Evolutionary conservation across 306 rosid species (phyloP).

Genomic region (Herpetospermum pedunculosum): DNA sequence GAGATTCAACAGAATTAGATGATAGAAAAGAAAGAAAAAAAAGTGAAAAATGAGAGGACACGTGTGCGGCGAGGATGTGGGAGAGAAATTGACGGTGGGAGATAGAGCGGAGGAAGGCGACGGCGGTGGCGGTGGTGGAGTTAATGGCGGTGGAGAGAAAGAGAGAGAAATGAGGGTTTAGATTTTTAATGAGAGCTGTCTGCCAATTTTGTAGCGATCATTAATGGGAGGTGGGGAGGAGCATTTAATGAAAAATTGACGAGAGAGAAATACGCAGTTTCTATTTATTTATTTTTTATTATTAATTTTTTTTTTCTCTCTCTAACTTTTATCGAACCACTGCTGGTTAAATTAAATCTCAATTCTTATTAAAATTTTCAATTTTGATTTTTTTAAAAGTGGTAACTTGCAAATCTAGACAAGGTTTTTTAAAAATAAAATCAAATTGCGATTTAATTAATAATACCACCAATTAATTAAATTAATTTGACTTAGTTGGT

Average conservation of each 20-base stretch:
- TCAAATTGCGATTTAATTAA: too few species aligned
- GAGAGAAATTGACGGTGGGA: conserved; percentile 23
- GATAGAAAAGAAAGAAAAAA: neutral
- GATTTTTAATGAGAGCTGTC: conserved; percentile 19
- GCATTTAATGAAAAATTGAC: conserved; percentile 29
- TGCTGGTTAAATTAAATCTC: neutral
- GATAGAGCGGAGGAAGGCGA: conserved; percentile 11
- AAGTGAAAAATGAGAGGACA: conserved; percentile 10
- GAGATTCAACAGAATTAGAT: conserved; percentile 63
- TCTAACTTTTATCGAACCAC: neutral
- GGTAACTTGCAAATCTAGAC: too few species aligned
- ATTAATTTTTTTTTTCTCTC: neutral
- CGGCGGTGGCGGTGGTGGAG: neutral
- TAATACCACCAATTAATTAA: too few species aligned
- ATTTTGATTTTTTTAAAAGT: too few species aligned
- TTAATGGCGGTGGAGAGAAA: neutral
- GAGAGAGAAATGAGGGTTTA: neutral
- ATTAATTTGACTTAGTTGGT: too few species aligned
- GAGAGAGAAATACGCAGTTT: neutral
- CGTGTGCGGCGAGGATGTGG: conserved; percentile 34
- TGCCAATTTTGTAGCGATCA: conserved; percentile 21
- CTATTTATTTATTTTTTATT: neutral
- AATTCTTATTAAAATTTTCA: too few species aligned
- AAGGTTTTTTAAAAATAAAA: too few species aligned
- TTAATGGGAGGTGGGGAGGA: conserved; percentile 18